phyloP scores from a whole-genome alignment of 2,329 filamentous ascomycete species.

The Stachybotrys elegans region DNA sequence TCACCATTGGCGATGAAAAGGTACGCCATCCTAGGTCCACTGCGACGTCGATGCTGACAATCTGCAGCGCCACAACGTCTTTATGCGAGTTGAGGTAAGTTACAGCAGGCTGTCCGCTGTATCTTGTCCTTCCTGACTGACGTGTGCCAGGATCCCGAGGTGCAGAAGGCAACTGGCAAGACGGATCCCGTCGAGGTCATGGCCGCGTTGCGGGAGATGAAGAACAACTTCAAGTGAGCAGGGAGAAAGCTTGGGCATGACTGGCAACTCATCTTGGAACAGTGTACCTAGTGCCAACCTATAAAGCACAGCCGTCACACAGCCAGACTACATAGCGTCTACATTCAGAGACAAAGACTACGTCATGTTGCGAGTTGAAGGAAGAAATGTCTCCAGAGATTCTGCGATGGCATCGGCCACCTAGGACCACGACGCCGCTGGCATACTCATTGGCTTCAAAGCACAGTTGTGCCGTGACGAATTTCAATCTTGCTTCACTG shows the following conservation, averaged over 20 bases:
- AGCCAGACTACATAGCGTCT: no score
- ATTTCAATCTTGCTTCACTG: conserved; percentile 60
- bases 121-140: not conserved
- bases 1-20: conserved; percentile 97
- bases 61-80: conserved; percentile 80
- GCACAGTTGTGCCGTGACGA: no score
- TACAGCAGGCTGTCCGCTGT: no score
- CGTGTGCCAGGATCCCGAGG: conserved; percentile 61
- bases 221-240: conserved; percentile 68
- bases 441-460: conserved; percentile 18
- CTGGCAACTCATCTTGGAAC: no score
- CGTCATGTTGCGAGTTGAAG: not conserved
- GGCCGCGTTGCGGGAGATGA: conserved; percentile 81
- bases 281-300: no score
- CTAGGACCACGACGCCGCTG: conserved; percentile 18
- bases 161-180: conserved; percentile 80
- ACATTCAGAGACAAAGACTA: no score
- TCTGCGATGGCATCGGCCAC: conserved; percentile 25
- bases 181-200: conserved; percentile 80
- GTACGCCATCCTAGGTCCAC: conserved; percentile 48
- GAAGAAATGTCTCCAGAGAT: conserved; percentile 29
- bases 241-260: no score
- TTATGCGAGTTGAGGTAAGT: conserved; percentile 80
- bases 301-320: no score
- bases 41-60: conserved; percentile 3